Conservation (phyloP, 371 early-diverging fungal species). For the Apophysomyces ossiformis region DNA sequence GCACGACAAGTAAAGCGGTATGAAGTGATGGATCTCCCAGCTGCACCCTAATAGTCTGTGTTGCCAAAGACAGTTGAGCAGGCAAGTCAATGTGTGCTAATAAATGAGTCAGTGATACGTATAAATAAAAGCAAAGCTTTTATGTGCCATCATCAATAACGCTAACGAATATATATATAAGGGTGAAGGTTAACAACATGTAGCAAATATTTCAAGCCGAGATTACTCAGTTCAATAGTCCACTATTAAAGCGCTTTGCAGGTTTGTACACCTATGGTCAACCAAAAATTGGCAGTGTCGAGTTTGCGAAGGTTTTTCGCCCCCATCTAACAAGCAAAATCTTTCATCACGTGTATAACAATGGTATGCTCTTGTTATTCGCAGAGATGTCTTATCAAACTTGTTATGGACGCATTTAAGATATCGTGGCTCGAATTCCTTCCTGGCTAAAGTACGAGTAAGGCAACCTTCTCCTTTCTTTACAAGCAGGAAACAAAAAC, state of each 20-base stretch:
- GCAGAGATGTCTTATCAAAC: background rate
- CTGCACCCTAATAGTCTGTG: no score
- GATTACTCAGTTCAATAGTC: conserved; percentile 62
- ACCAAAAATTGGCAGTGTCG: conserved; percentile 62
- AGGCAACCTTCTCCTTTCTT: background rate
- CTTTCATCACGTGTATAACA: conserved; percentile 65
- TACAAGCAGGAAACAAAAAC: no score
- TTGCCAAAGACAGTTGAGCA: no score
- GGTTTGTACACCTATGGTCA: conserved; percentile 64
- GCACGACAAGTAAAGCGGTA: no score
- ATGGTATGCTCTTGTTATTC: conserved; percentile 30
- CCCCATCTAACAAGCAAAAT: conserved; percentile 55
- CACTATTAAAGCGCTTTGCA: conserved; percentile 55
- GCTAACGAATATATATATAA: no score
- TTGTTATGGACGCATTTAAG: conserved; percentile 14
- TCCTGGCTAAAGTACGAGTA: conserved; percentile 23
- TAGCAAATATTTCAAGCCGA: conserved; percentile 57
- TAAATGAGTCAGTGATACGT: no score
- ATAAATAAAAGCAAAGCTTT: no score
- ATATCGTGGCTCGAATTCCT: conserved; percentile 52
- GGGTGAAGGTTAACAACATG: no score
- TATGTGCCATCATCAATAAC: no score
- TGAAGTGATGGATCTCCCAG: no score
- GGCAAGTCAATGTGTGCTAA: no score
- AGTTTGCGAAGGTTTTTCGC: conserved; percentile 56